Evolutionary conservation across 257 asterid genomes (phyloP), one percentile per base, ranked within the genome.

Genomic region (Lithospermum erythrorhizon): DNA sequence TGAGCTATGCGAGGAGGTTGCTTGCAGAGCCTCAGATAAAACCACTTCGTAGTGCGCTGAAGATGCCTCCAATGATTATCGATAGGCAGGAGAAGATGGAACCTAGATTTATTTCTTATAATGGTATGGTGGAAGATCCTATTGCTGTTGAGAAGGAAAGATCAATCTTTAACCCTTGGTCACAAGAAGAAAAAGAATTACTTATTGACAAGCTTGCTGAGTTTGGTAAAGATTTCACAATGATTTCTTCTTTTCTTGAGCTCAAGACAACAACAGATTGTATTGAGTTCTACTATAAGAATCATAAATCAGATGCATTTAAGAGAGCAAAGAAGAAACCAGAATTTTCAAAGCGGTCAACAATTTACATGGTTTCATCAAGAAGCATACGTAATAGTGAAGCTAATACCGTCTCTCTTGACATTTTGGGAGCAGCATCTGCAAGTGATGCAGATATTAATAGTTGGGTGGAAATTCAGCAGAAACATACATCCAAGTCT

Each of bases 241-340:
- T 70, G 73, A 94, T 94, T 37, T 79, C 97, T 57, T 87, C 96
- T 62, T 89, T 80, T 73, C 76, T 94, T 23, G 81, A 78, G 18
- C 87, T 78, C 62, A 89, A 80, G 65, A 84, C 94, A 47, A 68
- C 81, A 47, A 95, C 97, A 11, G 99, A 94, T 73, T 94, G 99
- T 70, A 30, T 94, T 24, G 93, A 94, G 83, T 94, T 94, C 68
- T 94, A 94, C 71, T 94, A 89, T 78, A 94, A 94, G 84, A 94
- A 87, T 72, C 97, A 85, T 85, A 94, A 87, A 70, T 80, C 94
- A 1, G 90, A 85, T 65, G 64, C 75, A 73, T 94, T 94, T 66
- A 76, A 64, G 75, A 83, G 80, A 72, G 87, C 95, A 17, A 87
- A 77, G 72, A 83, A 73, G 71, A 80, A 83, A 74, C 77, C 88